Conservation (phyloP, 225 moss, liverwort and hornwort genomes). For the Bryoerythrophyllum caledonicum region DNA sequence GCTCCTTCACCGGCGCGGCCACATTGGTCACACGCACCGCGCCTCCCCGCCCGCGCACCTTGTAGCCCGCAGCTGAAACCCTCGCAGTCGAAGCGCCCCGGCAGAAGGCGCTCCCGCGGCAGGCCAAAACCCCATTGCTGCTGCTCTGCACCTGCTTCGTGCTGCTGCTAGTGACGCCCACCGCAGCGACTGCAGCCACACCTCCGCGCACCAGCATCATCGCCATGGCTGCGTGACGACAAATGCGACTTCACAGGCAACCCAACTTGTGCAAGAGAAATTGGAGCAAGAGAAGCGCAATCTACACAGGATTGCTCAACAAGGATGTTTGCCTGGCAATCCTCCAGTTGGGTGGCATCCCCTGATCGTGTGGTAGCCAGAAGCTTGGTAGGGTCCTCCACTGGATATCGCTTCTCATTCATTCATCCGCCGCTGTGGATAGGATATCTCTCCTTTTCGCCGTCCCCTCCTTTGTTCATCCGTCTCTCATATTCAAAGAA, state of each 20-base stretch:
- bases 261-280: not conserved
- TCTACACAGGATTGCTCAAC: slow-evolving; percentile 21
- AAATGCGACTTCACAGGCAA: not conserved
- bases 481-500: not conserved
- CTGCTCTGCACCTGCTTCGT: slow-evolving; percentile 10
- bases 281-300: not conserved
- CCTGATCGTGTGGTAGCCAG: slow-evolving; percentile 31
- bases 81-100: slow-evolving; percentile 9
- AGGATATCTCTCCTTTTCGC: not conserved
- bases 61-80: slow-evolving; percentile 19
- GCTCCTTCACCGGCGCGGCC: slow-evolving; percentile 33
- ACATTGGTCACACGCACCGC: slow-evolving; percentile 35
- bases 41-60: slow-evolving; percentile 20
- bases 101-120: slow-evolving; percentile 22
- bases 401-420: slow-evolving; percentile 43
- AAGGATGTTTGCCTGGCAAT: not conserved
- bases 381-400: slow-evolving; percentile 34
- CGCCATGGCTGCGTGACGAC: slow-evolving; percentile 20
- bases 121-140: slow-evolving; percentile 8
- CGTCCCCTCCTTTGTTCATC: not conserved
- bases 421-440: not conserved
- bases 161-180: not conserved
- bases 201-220: slow-evolving; percentile 34
- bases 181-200: slow-evolving; percentile 19
- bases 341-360: not conserved